These are phyloP conservation scores for Podospora conica DNA, from an alignment of 495 filamentous ascomycete genomes.

Conservation along the genomic window DNA sequence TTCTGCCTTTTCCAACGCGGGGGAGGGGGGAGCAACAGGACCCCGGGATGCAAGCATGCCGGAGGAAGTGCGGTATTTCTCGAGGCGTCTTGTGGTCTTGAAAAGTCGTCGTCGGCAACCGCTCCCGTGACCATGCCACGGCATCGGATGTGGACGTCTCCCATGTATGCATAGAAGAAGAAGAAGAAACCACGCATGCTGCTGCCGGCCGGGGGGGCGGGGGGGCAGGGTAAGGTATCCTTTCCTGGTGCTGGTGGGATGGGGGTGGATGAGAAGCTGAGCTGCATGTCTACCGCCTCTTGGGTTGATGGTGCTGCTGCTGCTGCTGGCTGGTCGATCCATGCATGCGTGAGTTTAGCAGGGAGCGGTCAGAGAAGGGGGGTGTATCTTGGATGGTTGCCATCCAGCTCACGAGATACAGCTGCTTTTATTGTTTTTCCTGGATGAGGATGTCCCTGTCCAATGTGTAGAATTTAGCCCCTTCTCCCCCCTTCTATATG, in stretches of 20 bases:
- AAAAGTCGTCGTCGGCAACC: background rate
- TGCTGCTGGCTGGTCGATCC: background rate
- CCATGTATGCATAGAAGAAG: background rate
- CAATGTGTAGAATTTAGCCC: too few relatives aligned
- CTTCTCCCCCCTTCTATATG: too few relatives aligned
- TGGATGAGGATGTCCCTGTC: too few relatives aligned
- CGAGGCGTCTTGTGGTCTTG: background rate
- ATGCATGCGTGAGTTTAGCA: background rate
- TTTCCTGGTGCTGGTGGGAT: background rate
- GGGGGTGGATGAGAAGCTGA: background rate
- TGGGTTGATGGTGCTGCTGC: background rate
- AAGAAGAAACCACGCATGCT: background rate
- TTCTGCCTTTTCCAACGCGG: background rate
- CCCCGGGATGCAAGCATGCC: background rate
- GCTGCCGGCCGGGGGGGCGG: background rate
- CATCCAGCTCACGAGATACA: background rate
- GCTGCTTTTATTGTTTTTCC: background rate
- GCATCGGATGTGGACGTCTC: background rate
- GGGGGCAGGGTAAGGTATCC: too few relatives aligned
- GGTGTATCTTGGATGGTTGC: background rate
- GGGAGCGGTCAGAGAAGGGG: background rate
- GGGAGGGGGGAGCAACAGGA: too few relatives aligned
- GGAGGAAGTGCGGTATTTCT: background rate
- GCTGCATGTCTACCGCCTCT: background rate
- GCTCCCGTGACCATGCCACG: constrained; percentile 14